phyloP scores from a whole-genome alignment of 2,329 filamentous ascomycete genomes.

The Emericellopsis atlantica region DNA sequence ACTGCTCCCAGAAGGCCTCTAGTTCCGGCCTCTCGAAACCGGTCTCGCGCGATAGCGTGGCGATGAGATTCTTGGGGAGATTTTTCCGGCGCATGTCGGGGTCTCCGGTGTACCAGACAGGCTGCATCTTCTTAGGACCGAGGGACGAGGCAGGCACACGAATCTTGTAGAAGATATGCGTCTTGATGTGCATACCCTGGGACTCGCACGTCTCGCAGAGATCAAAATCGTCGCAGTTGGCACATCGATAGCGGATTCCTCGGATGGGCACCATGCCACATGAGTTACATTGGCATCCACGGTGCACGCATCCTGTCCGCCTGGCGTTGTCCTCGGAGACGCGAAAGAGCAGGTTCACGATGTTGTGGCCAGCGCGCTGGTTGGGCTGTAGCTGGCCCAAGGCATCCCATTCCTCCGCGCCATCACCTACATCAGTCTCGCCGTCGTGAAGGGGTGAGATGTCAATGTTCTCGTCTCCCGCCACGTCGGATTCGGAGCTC shows the following conservation, averaged over 20 bases:
- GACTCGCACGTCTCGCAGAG: constrained; percentile 90
- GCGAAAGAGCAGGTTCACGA: constrained; percentile 75
- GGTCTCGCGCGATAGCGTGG: constrained; percentile 57
- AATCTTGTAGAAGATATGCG: constrained; percentile 95
- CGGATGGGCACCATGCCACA: constrained; percentile 83
- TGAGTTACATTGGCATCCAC: constrained; percentile 83
- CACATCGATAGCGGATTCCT: constrained; percentile 84
- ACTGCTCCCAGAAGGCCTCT: constrained; percentile 93
- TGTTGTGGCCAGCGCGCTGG: constrained; percentile 57
- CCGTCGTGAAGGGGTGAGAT: constrained; percentile 18
- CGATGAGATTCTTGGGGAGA: constrained; percentile 55
- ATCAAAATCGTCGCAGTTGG: constrained; percentile 93
- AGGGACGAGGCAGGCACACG: constrained; percentile 79
- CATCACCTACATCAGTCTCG: constrained; percentile 23
- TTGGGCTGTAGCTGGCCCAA: constrained; percentile 20
- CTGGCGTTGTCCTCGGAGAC: constrained; percentile 89
- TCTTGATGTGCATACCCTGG: constrained; percentile 66
- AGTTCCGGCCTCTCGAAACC: constrained; percentile 77
- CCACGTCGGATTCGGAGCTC: constrained; percentile 25
- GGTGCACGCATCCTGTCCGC: constrained; percentile 79
- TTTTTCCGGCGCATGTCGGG: constrained; percentile 57
- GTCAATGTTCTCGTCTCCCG: constrained; percentile 30
- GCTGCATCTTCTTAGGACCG: constrained; percentile 66
- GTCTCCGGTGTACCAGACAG: constrained; percentile 81
- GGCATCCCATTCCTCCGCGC: constrained; percentile 34